Evolutionary conservation across 345 rosid species (phyloP).

Genomic region (Acer yangbiense): DNA sequence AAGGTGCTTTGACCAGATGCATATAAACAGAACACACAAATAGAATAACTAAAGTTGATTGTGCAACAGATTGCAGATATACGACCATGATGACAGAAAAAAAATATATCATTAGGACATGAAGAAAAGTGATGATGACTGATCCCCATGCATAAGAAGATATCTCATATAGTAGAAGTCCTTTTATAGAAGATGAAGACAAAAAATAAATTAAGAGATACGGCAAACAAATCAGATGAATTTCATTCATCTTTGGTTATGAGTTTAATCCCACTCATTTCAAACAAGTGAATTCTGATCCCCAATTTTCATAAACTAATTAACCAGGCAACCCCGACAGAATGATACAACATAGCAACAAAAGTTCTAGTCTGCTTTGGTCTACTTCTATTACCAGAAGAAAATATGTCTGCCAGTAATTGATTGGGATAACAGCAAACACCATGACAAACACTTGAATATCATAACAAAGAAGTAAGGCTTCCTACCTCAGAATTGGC

Average conservation of each 20-base stretch:
- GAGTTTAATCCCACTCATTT: neutral
- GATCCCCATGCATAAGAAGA: neutral
- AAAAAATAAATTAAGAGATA: neutral
- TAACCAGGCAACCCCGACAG: neutral
- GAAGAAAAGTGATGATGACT: neutral
- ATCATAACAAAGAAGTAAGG: neutral
- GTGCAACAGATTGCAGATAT: neutral
- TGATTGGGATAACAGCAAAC: neutral
- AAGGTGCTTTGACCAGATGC: neutral
- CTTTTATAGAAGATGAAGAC: no score
- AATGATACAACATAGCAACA: neutral
- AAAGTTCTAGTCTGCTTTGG: neutral
- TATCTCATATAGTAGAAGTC: no score
- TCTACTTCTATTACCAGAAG: neutral
- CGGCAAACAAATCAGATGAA: neutral
- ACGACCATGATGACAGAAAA: neutral
- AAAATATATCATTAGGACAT: neutral
- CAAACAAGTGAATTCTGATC: neutral
- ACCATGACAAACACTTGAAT: neutral
- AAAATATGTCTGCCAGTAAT: neutral
- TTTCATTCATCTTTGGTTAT: neutral
- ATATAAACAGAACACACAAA: neutral
- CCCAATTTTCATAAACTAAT: neutral
- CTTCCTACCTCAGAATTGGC: slow-evolving; percentile 46
- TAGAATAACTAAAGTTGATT: neutral